Conservation (phyloP, 129 eudicot genomes). For the Saposhnikovia divaricata region DNA sequence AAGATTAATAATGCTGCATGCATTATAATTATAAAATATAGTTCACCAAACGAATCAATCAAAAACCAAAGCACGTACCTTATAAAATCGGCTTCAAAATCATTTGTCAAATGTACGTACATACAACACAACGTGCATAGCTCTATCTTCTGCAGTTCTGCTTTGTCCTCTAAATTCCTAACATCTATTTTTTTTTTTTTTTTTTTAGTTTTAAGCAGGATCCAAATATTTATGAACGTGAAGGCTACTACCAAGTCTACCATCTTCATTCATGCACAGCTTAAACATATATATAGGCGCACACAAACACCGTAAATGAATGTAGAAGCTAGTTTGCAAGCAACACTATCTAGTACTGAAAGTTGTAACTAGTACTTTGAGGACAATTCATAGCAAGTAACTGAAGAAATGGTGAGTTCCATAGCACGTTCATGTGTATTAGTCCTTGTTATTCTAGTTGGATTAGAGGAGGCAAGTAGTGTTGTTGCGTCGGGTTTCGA, state of each 20-base stretch:
- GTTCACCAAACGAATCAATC: neutral
- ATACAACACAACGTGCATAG: constrained; percentile 1
- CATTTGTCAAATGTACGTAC: neutral
- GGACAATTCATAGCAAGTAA: neutral
- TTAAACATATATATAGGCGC: neutral
- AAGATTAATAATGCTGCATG: neutral
- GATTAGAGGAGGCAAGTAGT: constrained; percentile 27
- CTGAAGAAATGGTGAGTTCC: neutral
- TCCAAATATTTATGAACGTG: neutral
- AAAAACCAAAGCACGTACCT: neutral
- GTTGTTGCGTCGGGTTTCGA: constrained; percentile 24
- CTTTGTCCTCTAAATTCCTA: neutral
- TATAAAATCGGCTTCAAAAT: neutral
- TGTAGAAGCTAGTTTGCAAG: neutral
- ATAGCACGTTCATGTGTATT: constrained; percentile 6
- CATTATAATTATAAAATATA: neutral
- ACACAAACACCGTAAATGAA: neutral
- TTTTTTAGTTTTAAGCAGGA: neutral
- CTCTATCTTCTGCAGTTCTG: neutral
- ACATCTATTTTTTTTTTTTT: neutral
- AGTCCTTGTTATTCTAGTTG: constrained; percentile 19
- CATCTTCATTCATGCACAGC: neutral
- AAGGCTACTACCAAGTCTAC: neutral
- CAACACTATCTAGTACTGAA: neutral
- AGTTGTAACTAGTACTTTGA: neutral